Conservation (phyloP, 164 flowering plant species). For the Piper longum region DNA sequence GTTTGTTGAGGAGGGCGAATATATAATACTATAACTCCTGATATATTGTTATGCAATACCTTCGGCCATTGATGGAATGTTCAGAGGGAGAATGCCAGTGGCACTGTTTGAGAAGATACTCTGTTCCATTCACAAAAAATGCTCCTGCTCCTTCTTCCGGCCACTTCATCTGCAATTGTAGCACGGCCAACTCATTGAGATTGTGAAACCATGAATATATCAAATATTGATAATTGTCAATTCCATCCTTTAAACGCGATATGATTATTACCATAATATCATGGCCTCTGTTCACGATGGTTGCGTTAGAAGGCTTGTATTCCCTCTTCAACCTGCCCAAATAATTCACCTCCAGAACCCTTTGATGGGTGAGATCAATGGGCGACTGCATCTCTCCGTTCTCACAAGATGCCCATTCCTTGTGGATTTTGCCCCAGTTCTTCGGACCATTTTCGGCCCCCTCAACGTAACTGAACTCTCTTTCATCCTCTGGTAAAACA, state of each 20-base stretch:
- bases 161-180: constrained; percentile 20
- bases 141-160: constrained; percentile 23
- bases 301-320: constrained; percentile 14
- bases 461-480: constrained; percentile 16
- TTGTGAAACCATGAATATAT: background rate
- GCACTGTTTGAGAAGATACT: constrained; percentile 24
- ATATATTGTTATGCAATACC: constrained; percentile 7
- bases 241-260: too few species aligned
- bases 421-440: constrained; percentile 20
- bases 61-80: constrained; percentile 32
- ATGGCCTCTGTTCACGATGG: constrained; percentile 18
- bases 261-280: constrained; percentile 10
- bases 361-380: constrained; percentile 11
- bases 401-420: constrained; percentile 19
- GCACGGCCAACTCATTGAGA: background rate
- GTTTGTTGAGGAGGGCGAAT: background rate
- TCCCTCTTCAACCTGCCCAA: constrained; percentile 6
- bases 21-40: background rate
- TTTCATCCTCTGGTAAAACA: constrained; percentile 15
- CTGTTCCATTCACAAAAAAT: constrained; percentile 23
- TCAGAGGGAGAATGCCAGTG: constrained; percentile 66
- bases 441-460: constrained; percentile 16
- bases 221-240: background rate
- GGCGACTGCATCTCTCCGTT: constrained; percentile 23
- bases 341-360: constrained; percentile 7